These are phyloP conservation scores for Tuber magnatum DNA, from an alignment of 495 filamentous ascomycete genomes.

Conservation along the genomic window DNA sequence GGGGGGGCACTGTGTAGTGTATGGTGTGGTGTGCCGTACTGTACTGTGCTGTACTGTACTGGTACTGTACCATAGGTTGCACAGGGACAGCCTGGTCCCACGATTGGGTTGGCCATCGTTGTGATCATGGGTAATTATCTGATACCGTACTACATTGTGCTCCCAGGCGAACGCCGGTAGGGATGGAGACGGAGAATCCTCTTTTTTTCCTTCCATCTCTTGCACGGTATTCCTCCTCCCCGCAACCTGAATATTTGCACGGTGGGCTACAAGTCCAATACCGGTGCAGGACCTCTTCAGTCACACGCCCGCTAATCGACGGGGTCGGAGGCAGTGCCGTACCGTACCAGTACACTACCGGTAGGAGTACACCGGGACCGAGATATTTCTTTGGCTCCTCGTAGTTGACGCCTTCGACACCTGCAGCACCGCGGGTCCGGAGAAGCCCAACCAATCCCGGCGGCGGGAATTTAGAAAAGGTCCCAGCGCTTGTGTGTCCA, in stretches of 20 bases:
- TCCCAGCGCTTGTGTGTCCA: slow-evolving; percentile 20
- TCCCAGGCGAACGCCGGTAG: background rate
- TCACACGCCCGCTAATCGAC: background rate
- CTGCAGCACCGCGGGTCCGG: background rate
- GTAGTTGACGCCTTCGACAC: slow-evolving; percentile 1
- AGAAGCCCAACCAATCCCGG: background rate
- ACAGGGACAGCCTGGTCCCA: background rate
- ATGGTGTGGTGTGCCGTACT: too few species aligned
- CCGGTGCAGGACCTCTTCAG: background rate
- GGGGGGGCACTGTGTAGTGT: too few species aligned
- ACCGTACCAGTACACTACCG: too few species aligned
- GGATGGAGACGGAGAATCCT: background rate
- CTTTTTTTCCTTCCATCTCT: background rate
- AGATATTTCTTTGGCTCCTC: background rate
- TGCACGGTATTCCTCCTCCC: background rate
- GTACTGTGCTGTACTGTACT: background rate
- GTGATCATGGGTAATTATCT: background rate
- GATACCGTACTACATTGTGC: background rate
- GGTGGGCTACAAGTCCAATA: background rate
- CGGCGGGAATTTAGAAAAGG: slow-evolving; percentile 14
- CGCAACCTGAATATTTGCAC: background rate
- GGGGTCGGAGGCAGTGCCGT: background rate
- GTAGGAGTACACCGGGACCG: background rate
- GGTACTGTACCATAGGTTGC: background rate
- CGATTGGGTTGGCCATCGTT: background rate